Percentiles rank a stretch among this genome's conserved stretches.
These are phyloP conservation scores for Brasilioporus rufonigricans DNA, from an alignment of 768 basidiomycete genomes.

Conservation along the genomic window DNA sequence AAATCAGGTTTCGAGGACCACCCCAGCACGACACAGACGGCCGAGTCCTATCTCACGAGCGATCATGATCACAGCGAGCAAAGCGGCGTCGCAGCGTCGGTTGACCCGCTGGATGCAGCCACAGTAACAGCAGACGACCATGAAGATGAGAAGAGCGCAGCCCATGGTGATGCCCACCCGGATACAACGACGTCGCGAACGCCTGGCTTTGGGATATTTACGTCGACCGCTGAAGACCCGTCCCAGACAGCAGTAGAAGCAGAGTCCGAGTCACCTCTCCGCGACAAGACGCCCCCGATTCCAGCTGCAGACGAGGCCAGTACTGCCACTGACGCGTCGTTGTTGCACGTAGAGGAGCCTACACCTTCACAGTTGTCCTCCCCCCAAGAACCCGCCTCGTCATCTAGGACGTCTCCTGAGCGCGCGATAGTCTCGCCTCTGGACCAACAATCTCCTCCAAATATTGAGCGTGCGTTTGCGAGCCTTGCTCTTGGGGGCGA, in stretches of 20 bases:
- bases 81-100: slow-evolving; percentile 15
- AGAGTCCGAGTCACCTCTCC: slow-evolving; percentile 13
- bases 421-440: slow-evolving; percentile 31
- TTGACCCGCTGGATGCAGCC: slow-evolving; percentile 44
- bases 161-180: slow-evolving; percentile 10
- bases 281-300: slow-evolving; percentile 33
- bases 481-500: slow-evolving; percentile 51
- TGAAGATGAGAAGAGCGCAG: slow-evolving; percentile 27
- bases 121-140: slow-evolving; percentile 30
- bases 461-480: slow-evolving; percentile 35
- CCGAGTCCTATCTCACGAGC: slow-evolving; percentile 38
- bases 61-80: slow-evolving; percentile 28
- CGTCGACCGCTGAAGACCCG: slow-evolving; percentile 23
- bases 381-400: slow-evolving; percentile 12
- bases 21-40: slow-evolving; percentile 18
- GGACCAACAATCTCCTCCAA: slow-evolving; percentile 22
- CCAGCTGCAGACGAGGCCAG: slow-evolving; percentile 31
- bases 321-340: slow-evolving; percentile 11
- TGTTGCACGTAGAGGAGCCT: slow-evolving; percentile 14
- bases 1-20: slow-evolving; percentile 29
- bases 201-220: slow-evolving; percentile 51
- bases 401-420: slow-evolving; percentile 23
- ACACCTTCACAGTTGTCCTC: slow-evolving; percentile 5
- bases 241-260: slow-evolving; percentile 13
- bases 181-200: slow-evolving; percentile 22